phyloP scores from a whole-genome alignment of 345 rosid species.

The Linum usitatissimum region DNA sequence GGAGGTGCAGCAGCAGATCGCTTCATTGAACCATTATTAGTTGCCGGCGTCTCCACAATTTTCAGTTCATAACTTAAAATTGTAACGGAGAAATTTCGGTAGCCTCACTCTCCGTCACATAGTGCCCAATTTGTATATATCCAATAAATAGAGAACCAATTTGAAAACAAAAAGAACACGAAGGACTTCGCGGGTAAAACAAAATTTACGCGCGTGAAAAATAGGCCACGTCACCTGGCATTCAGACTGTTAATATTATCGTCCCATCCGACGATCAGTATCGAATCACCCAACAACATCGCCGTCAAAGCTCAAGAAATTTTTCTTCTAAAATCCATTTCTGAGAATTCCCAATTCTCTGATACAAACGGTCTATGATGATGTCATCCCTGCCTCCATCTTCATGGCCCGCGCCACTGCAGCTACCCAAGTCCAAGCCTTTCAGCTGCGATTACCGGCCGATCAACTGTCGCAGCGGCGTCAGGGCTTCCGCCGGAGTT shows the following conservation, averaged over 20 bases:
- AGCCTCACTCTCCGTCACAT: no score
- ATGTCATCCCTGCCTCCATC: conserved; percentile 47
- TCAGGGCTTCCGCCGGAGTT: conserved; percentile 62
- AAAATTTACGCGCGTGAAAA: no score
- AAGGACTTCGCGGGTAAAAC: no score
- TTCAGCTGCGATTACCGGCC: conserved; percentile 17
- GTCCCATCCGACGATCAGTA: neutral
- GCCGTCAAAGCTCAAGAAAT: neutral
- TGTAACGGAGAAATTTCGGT: no score
- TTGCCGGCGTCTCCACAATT: no score
- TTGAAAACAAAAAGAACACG: no score
- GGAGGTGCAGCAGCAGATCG: conserved; percentile 12
- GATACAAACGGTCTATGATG: conserved; percentile 12
- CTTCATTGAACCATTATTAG: conserved; percentile 23
- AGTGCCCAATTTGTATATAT: no score
- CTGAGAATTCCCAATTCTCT: neutral
- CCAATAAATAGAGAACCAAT: no score
- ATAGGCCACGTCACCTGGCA: no score
- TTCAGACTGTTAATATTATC: no score
- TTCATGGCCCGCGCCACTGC: conserved; percentile 19
- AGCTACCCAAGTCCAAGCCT: conserved; percentile 27
- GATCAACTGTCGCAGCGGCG: conserved; percentile 27
- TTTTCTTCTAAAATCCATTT: neutral
- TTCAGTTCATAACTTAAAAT: no score
- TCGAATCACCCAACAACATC: neutral